Conservation (phyloP, 2,329 filamentous ascomycete genomes). For the Neocatenulostroma microsporum region DNA sequence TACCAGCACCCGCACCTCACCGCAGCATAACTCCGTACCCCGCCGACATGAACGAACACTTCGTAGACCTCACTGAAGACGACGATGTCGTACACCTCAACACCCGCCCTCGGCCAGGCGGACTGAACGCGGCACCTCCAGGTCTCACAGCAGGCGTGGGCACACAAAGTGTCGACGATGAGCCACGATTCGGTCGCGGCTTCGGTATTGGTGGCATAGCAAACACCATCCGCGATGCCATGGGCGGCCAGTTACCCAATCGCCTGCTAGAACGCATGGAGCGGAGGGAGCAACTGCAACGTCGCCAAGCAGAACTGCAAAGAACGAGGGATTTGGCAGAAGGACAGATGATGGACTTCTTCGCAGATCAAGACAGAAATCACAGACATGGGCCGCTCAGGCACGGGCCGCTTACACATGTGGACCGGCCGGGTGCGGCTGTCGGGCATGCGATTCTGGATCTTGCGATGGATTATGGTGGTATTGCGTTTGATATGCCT, state of each 20-base stretch:
- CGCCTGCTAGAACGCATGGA: too few species aligned
- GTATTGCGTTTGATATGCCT: conserved; percentile 37
- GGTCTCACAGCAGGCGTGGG: conserved; percentile 17
- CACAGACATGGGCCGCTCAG: conserved; percentile 2
- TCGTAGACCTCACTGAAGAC: conserved; percentile 30
- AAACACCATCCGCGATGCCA: conserved; percentile 9
- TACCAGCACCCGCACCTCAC: conserved; percentile 6
- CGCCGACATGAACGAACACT: conserved; percentile 13
- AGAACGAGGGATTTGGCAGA: not conserved
- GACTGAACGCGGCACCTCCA: conserved; percentile 20
- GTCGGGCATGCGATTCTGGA: too few species aligned
- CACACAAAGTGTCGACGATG: conserved; percentile 13
- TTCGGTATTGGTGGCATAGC: conserved; percentile 9
- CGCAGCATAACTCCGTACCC: conserved; percentile 19
- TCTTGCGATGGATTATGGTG: conserved; percentile 31
- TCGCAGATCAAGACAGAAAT: not conserved
- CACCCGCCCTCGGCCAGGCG: conserved; percentile 13
- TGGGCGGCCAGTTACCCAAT: too few species aligned
- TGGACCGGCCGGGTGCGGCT: too few species aligned
- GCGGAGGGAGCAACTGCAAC: too few species aligned
- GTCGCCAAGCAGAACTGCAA: too few species aligned
- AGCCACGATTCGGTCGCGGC: not conserved
- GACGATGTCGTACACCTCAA: conserved; percentile 25
- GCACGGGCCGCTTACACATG: too few species aligned
- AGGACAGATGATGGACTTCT: not conserved